Base-by-base conservation (phyloP, 805 yeast species). In the Huiozyma naganishii region DNA sequence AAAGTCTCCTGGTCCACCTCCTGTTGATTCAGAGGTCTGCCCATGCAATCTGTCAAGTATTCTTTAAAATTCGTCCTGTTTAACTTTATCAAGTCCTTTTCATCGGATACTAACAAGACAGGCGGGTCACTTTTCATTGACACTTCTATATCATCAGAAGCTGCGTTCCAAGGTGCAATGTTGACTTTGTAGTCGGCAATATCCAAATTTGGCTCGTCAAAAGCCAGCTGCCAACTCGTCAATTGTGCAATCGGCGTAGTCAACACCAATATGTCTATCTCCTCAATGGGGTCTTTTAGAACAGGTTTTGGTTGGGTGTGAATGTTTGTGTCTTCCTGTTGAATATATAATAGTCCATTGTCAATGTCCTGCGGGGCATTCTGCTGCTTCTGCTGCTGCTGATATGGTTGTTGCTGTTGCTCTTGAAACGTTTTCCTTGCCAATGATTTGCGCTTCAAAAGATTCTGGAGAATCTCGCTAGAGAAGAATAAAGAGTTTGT, bases 121-220 rank as follows among this genome's bases (percentile, higher is more conserved):
- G 43, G 27, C 6, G 46, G 36, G 17, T 41, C 33, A 3, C 27
- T 11, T 8, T 11, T 30, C 11, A 8, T 11, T 8, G 33, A 8
- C 11, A 30, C 33, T 3, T 11, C 33, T 8, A 30, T 30, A 8
- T 30, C 33, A 5, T 30, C 33, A 7, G 37, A 11, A 9, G 13
- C 10, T 8, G 13, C 12, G 27, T 12, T 39, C 57, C 58, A 56
- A 1, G 57, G 56, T 2, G 52, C 41, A 1, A 49, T 42, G 44
- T 59, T 59, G 7, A 61, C 30, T 12, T 53, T 44, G 37, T 50
- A 57, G 39, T 61, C 65, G 5, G 55, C 56, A 8, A 61, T 44
- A 36, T 55, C 57, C 33, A 61, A 42, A 43, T 48, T 54, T 12
- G 64, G 66, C 40, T 59, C 63, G 46, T 61, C 64, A 29, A 51